Conservation (phyloP, 192 early-diverging fungal species). For the Backusella liffmaniae region DNA sequence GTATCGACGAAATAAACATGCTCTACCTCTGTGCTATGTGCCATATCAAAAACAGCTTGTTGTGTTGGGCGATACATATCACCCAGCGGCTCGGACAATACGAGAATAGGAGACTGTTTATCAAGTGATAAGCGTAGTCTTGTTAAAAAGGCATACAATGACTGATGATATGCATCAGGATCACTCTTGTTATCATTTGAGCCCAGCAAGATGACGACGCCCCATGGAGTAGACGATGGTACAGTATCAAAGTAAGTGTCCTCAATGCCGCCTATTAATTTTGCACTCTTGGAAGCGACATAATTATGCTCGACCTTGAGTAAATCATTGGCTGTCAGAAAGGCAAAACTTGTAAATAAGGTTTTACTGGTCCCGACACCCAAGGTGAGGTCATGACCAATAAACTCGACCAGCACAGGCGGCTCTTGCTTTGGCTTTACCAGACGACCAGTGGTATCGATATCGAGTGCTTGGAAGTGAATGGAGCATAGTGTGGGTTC, state of each 20-base stretch:
- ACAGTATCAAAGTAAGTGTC: conserved; percentile 22
- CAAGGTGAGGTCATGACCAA: conserved; percentile 23
- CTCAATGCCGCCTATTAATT: conserved; percentile 20
- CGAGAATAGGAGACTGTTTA: conserved; percentile 10
- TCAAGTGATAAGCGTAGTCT: background rate
- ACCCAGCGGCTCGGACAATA: conserved; percentile 27
- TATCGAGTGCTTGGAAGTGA: background rate
- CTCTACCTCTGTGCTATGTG: background rate
- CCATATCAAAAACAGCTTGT: conserved; percentile 14
- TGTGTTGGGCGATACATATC: conserved; percentile 17
- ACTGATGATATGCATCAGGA: background rate
- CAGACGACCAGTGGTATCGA: background rate
- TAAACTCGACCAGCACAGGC: conserved; percentile 21
- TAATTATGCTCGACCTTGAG: conserved; percentile 17
- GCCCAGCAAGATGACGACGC: conserved; percentile 20
- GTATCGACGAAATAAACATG: conserved; percentile 31
- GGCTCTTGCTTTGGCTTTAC: background rate
- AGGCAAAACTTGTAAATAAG: conserved; percentile 26
- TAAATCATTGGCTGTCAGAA: conserved; percentile 12
- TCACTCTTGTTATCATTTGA: conserved; percentile 18
- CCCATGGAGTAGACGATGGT: conserved; percentile 6
- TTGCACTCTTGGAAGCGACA: conserved; percentile 19
- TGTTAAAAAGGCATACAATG: background rate
- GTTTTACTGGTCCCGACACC: conserved; percentile 15
- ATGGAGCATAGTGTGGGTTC: background rate